phyloP scores from a whole-genome alignment of 139 green algal species.

The Chlorella sorokiniana region DNA sequence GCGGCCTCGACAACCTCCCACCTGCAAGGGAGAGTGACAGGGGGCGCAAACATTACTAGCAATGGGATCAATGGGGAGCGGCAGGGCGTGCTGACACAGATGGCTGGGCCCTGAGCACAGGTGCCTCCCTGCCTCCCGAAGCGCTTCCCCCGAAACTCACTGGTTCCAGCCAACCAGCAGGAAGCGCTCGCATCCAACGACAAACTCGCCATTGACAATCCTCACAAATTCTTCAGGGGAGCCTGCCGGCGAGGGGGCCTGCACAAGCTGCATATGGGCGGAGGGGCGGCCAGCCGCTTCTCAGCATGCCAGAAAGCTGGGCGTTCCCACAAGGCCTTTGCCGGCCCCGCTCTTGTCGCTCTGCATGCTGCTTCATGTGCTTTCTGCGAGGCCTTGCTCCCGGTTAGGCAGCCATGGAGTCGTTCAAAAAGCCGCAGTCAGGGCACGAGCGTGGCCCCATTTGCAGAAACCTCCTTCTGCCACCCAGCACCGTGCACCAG shows the following conservation, averaged over 20 bases:
- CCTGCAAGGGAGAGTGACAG: no score
- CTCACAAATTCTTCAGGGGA: conserved; percentile 29
- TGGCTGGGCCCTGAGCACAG: neutral
- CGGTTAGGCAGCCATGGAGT: no score
- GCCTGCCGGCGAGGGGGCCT: neutral
- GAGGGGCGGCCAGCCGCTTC: neutral
- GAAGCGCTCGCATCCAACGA: conserved; percentile 39
- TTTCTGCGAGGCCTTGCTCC: no score
- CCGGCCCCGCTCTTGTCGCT: no score
- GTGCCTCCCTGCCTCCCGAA: neutral
- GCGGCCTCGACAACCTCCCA: conserved; percentile 66
- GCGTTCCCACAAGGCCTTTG: no score
- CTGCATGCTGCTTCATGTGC: no score
- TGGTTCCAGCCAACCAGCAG: conserved; percentile 33
- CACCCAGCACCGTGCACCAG: no score
- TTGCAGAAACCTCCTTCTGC: no score
- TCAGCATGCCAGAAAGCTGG: no score
- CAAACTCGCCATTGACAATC: conserved; percentile 41
- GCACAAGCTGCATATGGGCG: neutral
- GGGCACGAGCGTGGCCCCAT: no score
- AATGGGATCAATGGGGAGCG: neutral
- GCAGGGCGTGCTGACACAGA: neutral
- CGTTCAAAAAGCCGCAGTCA: no score
- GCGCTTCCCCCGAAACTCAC: neutral
- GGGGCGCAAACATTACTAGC: no score